phyloP scores from a whole-genome alignment of 2,329 filamentous ascomycete species.

The Paramyrothecium roridum region DNA sequence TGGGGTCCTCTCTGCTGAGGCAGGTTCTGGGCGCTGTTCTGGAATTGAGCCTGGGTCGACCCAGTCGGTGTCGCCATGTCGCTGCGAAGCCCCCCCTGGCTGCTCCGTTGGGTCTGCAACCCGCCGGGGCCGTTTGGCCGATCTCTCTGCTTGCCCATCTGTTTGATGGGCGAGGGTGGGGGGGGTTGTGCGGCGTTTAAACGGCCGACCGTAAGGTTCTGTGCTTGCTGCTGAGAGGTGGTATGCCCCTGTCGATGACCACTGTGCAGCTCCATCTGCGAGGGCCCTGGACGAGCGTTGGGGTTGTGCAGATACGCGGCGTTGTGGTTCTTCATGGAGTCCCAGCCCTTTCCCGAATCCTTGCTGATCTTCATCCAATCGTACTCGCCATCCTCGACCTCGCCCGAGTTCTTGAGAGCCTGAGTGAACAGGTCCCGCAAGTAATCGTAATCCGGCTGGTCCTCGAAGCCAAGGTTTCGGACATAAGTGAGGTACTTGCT shows the following conservation, averaged over 20 bases:
- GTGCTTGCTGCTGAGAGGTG: slow-evolving; percentile 60
- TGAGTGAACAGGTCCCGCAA: slow-evolving; percentile 94
- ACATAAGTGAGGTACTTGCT: slow-evolving; percentile 97
- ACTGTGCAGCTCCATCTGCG: slow-evolving; percentile 79
- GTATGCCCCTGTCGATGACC: slow-evolving; percentile 64
- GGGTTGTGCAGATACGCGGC: slow-evolving; percentile 66
- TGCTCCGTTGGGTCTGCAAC: slow-evolving; percentile 72
- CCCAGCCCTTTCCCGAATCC: slow-evolving; percentile 82
- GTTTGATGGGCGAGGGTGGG: slow-evolving; percentile 80
- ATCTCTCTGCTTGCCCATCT: slow-evolving; percentile 70
- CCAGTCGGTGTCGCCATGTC: slow-evolving; percentile 82
- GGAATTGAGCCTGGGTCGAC: slow-evolving; percentile 94
- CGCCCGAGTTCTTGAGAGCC: slow-evolving; percentile 88
- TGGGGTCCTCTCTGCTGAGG: slow-evolving; percentile 62
- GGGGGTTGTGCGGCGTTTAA: slow-evolving; percentile 93
- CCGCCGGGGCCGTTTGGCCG: slow-evolving; percentile 77
- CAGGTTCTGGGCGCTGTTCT: slow-evolving; percentile 89
- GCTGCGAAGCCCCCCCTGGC: slow-evolving; percentile 65
- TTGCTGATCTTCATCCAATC: slow-evolving; percentile 99
- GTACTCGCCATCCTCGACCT: slow-evolving; percentile 96
- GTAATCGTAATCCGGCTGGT: slow-evolving; percentile 98
- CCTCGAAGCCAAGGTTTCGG: slow-evolving; percentile 95
- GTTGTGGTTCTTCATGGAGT: slow-evolving; percentile 65
- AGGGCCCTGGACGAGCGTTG: slow-evolving; percentile 75
- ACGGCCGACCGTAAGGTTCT: slow-evolving; percentile 74